Evolutionary conservation across 1,284 basidiomycete genomes (phyloP).

Genomic region (Agaricales sp.): DNA sequence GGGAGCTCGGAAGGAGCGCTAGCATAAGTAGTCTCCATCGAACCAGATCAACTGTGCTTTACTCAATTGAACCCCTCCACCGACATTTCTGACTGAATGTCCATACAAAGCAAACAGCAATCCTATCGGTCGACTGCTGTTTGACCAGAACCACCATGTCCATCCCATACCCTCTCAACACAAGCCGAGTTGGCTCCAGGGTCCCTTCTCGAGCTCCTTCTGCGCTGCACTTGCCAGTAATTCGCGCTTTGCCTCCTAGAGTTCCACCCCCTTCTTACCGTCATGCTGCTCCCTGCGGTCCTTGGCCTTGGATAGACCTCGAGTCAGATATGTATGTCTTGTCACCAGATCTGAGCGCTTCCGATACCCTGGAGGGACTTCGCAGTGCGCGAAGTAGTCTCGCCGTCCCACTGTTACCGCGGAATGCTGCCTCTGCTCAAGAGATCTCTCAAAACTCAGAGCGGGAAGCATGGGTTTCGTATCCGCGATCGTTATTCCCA

Average conservation of each 20-base stretch:
- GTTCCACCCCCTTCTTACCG: constrained; percentile 6
- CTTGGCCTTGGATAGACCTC: constrained; percentile 14
- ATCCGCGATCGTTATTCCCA: constrained; percentile 39
- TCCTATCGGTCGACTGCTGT: no score
- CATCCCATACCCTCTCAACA: no score
- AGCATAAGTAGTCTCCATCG: no score
- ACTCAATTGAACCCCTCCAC: no score
- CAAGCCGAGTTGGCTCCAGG: background rate
- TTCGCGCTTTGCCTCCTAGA: constrained; percentile 1
- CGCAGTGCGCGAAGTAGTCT: no score
- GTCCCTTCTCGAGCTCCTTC: background rate
- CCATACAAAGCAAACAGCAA: no score
- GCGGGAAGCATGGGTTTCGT: constrained; percentile 26
- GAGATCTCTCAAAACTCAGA: background rate
- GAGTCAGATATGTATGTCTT: constrained; percentile 9
- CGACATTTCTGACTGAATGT: no score
- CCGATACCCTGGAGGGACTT: constrained; percentile 12
- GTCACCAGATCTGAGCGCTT: constrained; percentile 2
- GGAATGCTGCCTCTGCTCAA: constrained; percentile 9
- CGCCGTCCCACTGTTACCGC: no score
- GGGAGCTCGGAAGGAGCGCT: no score
- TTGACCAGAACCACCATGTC: no score
- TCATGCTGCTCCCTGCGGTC: constrained; percentile 14
- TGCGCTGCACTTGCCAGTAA: background rate
- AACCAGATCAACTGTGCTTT: no score